A percentile compares a stretch with the other conserved stretches of the same genome.
These are phyloP conservation scores for Musa itinerans DNA, from an alignment of 176 grass and related monocot species.

Conservation along the genomic window DNA sequence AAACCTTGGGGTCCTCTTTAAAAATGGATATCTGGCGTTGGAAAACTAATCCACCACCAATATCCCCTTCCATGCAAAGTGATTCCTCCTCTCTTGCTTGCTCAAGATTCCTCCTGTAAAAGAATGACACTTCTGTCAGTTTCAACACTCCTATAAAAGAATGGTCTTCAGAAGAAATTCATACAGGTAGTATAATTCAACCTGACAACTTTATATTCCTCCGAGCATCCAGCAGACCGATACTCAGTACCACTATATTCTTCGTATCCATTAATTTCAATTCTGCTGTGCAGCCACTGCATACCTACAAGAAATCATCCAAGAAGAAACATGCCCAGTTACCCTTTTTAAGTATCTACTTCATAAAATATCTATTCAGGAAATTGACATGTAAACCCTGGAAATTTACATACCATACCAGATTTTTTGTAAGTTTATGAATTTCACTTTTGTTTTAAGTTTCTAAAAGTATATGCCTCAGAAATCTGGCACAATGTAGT, in stretches of 20 bases:
- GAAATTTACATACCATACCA: too few species aligned
- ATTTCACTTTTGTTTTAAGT: too few species aligned
- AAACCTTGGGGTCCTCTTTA: constrained; percentile 46
- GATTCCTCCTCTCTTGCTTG: constrained; percentile 74
- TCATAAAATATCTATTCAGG: too few species aligned
- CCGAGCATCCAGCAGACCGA: constrained; percentile 90
- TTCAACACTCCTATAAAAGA: not conserved
- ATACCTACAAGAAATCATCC: constrained; percentile 31
- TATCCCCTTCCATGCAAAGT: constrained; percentile 87
- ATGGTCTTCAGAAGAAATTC: not conserved
- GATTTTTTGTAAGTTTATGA: not conserved
- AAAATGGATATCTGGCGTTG: constrained; percentile 67
- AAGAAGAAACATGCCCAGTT: constrained; percentile 9
- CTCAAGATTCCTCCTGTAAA: constrained; percentile 54
- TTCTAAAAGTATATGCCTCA: too few species aligned
- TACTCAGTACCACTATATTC: constrained; percentile 87
- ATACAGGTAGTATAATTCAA: constrained; percentile 5
- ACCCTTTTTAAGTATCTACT: not conserved
- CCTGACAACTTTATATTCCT: constrained; percentile 68
- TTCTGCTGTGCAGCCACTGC: constrained; percentile 88
- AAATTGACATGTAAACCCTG: too few species aligned
- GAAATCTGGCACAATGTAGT: too few species aligned
- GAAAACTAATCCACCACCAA: constrained; percentile 74
- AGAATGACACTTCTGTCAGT: not conserved
- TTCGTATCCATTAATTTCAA: constrained; percentile 92